Base-by-base conservation (phyloP, 2,329 filamentous ascomycete species). In the Xylaria sp. region DNA sequence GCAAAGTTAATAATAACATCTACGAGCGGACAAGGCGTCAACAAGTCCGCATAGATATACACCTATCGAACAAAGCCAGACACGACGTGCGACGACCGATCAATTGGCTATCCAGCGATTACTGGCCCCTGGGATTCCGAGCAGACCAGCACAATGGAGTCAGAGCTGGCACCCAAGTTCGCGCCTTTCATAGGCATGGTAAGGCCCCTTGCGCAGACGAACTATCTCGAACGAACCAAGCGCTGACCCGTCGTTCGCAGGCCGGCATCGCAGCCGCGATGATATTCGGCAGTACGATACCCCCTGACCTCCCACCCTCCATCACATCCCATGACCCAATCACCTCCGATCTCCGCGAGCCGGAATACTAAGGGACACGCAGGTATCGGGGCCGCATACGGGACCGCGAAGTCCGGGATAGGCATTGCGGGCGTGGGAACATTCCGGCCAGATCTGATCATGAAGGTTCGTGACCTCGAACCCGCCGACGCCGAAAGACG, bases 161-260 rank as follows among this genome's bases (percentile, higher is more conserved):
- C 85, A 48, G 86, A 88, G 68, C 78, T 87, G 65, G 82, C 89
- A 62, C 91, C 91, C 71, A 91, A 90, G 79, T 94, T 93, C 76
- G 91, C 91, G 80, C 91, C 91, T 71, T 95, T 94, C 82, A 85
- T 94, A 76, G 91, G 91, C 82, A 92, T 94, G 90, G 90, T 93
- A 82, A 79, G 19, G 23, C 44, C 31, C 29, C 27, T 19, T 25
- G 21, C 29, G 21, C 23, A 31, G 29, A 17, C 65, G 3, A 40
- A n/a, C 31, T 31, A 41, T 51, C 29, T 40, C 2, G 33, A 29
- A 31, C 25, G 13, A 44, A 31, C 29, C n/a, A n/a, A 31, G 19
- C 33, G 29, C 52, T 63, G 37, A 58, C 38, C 7, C 58, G 4
- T 47, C 51, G 47, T 54, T 47, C 25, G 49, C 74, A 92, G 90